Evolutionary conservation across 768 basidiomycete species (phyloP), one percentile per base, ranked within the genome.

Genomic region (Lactarius vividus): DNA sequence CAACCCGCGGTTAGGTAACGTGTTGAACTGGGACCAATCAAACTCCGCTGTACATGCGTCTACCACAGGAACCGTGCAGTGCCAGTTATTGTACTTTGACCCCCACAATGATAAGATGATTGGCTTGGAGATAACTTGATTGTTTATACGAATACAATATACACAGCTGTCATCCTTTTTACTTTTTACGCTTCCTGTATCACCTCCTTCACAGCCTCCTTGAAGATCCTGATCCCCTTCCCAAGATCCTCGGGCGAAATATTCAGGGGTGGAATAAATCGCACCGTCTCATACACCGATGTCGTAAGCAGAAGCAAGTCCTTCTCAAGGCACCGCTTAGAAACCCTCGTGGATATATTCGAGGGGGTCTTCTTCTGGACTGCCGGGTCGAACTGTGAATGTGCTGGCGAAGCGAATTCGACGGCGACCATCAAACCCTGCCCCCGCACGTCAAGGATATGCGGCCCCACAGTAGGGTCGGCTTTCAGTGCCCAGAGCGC

Each of bases 181-280:
- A 74, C 7, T n/a, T 49, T 29, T 70, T 37, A 74, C 3, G 72
- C 77, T 62, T 79, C 86, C 31, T 71, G 77, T 2, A 89, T 77
- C 57, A 90, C 88, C 70, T 92, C 89, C 74, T 82, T 80, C 15
- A 94, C 83, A 10, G 91, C 85, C 73, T 89, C 83, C 39, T 72
- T 79, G 74, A 93, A 92, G 31, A 92, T 86, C 44, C 75, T 72
- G 64, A 79, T 80, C 0, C 91, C 91, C 73, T 86, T 85, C 71
- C 77, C 81, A 79, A 97, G 77, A 74, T 98, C 93, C 74, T 81
- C 84, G 75, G 85, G 76, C 28, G 82, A 84, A 68, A 96, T 84
- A 73, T 93, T 96, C 71, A 98, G 76, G 18, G 96, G 85, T 4
- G 96, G 96, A 72, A 98, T 98, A 81, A 98, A 97, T 73, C 95